phyloP scores from a whole-genome alignment of 257 asterid genomes.

The Echites panduratus region DNA sequence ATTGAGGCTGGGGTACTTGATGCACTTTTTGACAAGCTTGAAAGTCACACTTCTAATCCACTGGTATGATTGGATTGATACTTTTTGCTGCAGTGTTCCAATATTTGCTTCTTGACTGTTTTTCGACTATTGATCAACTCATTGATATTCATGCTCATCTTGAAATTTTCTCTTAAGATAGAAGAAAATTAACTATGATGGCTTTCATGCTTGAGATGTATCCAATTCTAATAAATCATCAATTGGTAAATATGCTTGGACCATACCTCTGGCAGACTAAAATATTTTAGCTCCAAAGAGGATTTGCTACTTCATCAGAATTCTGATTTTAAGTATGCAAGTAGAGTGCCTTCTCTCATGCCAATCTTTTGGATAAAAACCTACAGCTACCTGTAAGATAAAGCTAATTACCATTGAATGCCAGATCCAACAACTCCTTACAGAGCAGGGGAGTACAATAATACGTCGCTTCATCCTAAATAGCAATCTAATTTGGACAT shows the following conservation, averaged over 20 bases:
- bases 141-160: not conserved
- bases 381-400: not conserved
- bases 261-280: not conserved
- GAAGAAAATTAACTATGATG: not conserved
- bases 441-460: not conserved
- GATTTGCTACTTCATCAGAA: not conserved
- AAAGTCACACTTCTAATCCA: constrained; percentile 37
- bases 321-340: not conserved
- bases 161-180: not conserved
- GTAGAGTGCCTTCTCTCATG: not conserved
- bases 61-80: constrained; percentile 37
- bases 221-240: not conserved
- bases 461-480: not conserved
- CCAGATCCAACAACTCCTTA: not conserved
- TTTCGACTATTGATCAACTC: not conserved
- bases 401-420: not conserved
- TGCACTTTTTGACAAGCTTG: constrained; percentile 55
- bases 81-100: constrained; percentile 1
- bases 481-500: not conserved
- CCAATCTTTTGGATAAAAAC: not conserved
- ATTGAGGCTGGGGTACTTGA: constrained; percentile 83
- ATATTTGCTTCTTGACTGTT: not conserved
- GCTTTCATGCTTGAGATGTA: not conserved
- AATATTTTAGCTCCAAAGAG: not conserved
- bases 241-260: not conserved